A percentile compares a stretch with the other conserved stretches of the same genome.
Evolutionary conservation across 768 basidiomycete genomes (phyloP).

Genomic region (Pleurotus giganteus): DNA sequence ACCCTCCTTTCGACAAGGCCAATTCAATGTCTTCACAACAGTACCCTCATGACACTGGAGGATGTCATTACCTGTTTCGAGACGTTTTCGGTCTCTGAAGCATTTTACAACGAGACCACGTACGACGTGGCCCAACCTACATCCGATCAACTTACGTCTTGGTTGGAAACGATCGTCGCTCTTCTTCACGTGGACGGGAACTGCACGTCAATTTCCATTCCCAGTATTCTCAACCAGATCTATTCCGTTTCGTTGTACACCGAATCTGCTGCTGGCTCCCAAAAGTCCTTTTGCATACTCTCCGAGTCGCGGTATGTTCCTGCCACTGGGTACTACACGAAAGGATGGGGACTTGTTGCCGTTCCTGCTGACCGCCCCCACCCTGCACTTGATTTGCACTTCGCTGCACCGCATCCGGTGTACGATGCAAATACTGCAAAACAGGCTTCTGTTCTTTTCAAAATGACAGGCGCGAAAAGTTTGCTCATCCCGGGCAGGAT

Average conservation of each 20-base stretch:
- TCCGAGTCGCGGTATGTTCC: slow-evolving; percentile 21
- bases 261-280: slow-evolving; percentile 15
- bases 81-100: slow-evolving; percentile 26
- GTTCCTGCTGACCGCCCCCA: slow-evolving; percentile 25
- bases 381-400: slow-evolving; percentile 31
- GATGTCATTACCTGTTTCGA: slow-evolving; percentile 28
- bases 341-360: slow-evolving; percentile 36
- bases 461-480: slow-evolving; percentile 35
- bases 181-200: slow-evolving; percentile 29
- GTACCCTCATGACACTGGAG: slow-evolving; percentile 14
- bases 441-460: slow-evolving; percentile 41
- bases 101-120: slow-evolving; percentile 24
- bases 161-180: slow-evolving; percentile 23
- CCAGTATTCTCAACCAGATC: slow-evolving; percentile 22
- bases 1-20: neutral
- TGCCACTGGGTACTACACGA: slow-evolving; percentile 18
- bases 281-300: slow-evolving; percentile 28
- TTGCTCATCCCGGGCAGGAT: slow-evolving; percentile 40
- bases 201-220: slow-evolving; percentile 27
- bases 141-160: slow-evolving; percentile 21
- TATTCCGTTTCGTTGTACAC: slow-evolving; percentile 26
- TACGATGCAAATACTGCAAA: slow-evolving; percentile 35
- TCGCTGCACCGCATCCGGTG: slow-evolving; percentile 45
- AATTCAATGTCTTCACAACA: neutral
- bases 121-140: slow-evolving; percentile 34